Percentiles rank a stretch among this genome's conserved stretches.
Conservation (phyloP, 1,284 basidiomycete genomes). For the Pseudozyma sp. region DNA sequence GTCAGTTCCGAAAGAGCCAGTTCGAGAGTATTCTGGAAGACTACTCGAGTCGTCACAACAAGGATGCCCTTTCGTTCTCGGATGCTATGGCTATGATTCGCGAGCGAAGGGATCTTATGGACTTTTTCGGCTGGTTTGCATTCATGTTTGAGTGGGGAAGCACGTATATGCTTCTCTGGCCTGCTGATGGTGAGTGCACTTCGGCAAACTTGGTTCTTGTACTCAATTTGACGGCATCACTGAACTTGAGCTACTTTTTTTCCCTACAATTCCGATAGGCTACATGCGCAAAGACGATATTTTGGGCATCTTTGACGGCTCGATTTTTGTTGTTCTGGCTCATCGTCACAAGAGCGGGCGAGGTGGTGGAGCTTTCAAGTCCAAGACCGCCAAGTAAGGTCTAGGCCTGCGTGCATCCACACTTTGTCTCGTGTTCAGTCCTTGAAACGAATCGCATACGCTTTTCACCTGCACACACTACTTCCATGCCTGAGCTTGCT, state of each 20-base stretch:
- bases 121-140: conserved; percentile 52
- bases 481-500: no score
- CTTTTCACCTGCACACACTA: no score
- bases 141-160: conserved; percentile 57
- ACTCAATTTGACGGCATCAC: no score
- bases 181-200: conserved; percentile 44
- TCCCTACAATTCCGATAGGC: no score
- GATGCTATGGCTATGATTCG: conserved; percentile 51
- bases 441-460: no score
- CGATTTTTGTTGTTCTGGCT: conserved; percentile 52
- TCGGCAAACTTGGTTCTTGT: no score
- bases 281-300: conserved; percentile 60
- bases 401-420: not conserved
- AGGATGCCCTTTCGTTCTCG: conserved; percentile 49
- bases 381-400: conserved; percentile 18
- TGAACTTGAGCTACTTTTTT: no score
- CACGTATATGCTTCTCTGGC: conserved; percentile 57
- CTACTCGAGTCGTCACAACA: conserved; percentile 46
- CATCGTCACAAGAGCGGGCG: conserved; percentile 39
- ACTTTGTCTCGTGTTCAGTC: not conserved
- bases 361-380: conserved; percentile 35
- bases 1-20: conserved; percentile 42
- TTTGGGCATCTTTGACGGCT: conserved; percentile 54
- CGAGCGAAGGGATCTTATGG: conserved; percentile 49
- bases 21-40: conserved; percentile 48